A percentile compares a stretch with the other conserved stretches of the same genome.
Conservation (phyloP, 2,329 filamentous ascomycete species). For the Lasiodiplodia sp. region DNA sequence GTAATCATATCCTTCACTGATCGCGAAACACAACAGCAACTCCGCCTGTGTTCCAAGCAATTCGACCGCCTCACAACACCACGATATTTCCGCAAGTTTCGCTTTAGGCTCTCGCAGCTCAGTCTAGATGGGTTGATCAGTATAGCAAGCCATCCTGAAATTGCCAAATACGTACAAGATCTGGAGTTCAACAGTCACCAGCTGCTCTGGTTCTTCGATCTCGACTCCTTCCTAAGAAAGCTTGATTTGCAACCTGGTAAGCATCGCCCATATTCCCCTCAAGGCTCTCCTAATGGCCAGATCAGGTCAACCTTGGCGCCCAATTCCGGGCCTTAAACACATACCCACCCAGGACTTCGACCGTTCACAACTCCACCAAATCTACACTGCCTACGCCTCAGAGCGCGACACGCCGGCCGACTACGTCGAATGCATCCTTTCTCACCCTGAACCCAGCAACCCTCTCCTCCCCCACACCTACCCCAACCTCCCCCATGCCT, state of each 20-base stretch:
- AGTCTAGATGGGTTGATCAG: slow-evolving; percentile 2
- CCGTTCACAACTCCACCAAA: neutral
- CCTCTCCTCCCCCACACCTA: slow-evolving; percentile 7
- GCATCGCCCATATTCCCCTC: neutral
- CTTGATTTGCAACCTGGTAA: slow-evolving; percentile 2
- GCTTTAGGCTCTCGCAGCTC: slow-evolving; percentile 1
- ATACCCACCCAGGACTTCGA: slow-evolving; percentile 8
- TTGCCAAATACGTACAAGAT: slow-evolving; percentile 9
- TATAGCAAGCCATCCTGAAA: neutral
- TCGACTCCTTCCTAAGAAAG: slow-evolving; percentile 3
- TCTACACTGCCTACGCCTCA: slow-evolving; percentile 4
- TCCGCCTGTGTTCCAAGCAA: slow-evolving; percentile 7
- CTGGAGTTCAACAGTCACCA: slow-evolving; percentile 18
- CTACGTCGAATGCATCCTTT: slow-evolving; percentile 4
- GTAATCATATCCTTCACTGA: slow-evolving; percentile 15
- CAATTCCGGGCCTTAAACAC: slow-evolving; percentile 5
- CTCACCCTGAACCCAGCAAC: neutral
- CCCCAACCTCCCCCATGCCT: slow-evolving; percentile 1
- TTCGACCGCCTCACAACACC: slow-evolving; percentile 8
- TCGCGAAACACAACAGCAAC: slow-evolving; percentile 1
- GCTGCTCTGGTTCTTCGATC: slow-evolving; percentile 17
- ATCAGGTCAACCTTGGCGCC: neutral
- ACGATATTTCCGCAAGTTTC: slow-evolving; percentile 3
- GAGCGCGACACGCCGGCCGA: slow-evolving; percentile 10
- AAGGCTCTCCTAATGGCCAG: neutral